Evolutionary conservation across 495 filamentous ascomycete species (phyloP).

Genomic region (Penicillium soppii): DNA sequence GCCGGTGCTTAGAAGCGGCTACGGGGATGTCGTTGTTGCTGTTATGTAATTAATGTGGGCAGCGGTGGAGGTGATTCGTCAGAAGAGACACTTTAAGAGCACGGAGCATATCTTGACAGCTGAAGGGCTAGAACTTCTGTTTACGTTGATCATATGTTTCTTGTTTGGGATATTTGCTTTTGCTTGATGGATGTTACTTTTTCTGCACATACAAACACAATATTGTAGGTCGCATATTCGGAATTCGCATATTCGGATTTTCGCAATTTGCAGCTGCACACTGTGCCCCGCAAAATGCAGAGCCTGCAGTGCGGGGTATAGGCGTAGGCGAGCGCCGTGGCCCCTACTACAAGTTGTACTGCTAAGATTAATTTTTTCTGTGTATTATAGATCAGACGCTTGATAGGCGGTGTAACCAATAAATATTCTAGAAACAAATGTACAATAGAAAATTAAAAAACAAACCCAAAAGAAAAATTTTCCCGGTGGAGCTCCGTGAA

Average conservation of each 20-base stretch:
- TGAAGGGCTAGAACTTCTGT: slow-evolving; percentile 12
- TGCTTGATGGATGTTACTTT: background rate
- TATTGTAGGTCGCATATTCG: too few relatives aligned
- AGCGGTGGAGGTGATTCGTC: slow-evolving; percentile 29
- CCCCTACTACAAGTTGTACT: background rate
- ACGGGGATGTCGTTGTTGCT: slow-evolving; percentile 10
- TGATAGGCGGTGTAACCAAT: background rate
- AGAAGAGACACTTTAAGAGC: slow-evolving; percentile 10
- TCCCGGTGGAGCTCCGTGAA: slow-evolving; percentile 15
- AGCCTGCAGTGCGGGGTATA: slow-evolving; percentile 21
- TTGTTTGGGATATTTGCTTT: background rate
- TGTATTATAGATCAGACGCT: slow-evolving; percentile 7
- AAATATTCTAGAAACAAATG: too few relatives aligned
- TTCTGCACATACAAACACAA: background rate
- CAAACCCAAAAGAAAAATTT: slow-evolving; percentile 19
- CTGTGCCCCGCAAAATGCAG: slow-evolving; percentile 26
- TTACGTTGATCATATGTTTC: slow-evolving; percentile 5
- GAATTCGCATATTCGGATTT: too few relatives aligned
- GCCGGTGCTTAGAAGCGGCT: background rate
- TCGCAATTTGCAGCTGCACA: background rate
- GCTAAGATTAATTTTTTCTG: too few relatives aligned
- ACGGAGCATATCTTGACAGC: slow-evolving; percentile 33
- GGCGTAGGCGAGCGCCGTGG: background rate
- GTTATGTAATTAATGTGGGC: slow-evolving; percentile 42
- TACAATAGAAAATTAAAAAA: slow-evolving; percentile 2